These are phyloP conservation scores for Colletotrichum graminicola DNA, from an alignment of 2,329 filamentous ascomycete species.

Conservation along the genomic window DNA sequence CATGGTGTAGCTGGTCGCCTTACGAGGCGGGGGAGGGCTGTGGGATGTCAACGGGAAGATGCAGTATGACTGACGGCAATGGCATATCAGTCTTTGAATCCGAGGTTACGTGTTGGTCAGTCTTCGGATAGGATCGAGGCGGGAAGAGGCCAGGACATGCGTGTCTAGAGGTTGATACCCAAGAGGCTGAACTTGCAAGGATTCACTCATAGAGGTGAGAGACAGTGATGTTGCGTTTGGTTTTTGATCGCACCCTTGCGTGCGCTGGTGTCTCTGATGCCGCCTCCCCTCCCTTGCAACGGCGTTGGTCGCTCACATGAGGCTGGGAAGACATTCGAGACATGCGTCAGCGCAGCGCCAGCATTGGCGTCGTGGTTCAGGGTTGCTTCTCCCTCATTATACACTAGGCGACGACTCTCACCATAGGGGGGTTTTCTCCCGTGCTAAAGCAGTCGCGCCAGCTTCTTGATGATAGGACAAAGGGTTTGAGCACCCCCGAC, in stretches of 20 bases:
- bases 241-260: slow-evolving; percentile 8
- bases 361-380: not conserved
- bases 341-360: not conserved
- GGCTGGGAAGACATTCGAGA: slow-evolving; percentile 12
- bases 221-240: not conserved
- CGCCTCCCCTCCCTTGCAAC: slow-evolving; percentile 23
- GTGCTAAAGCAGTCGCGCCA: no score
- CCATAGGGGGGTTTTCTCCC: no score
- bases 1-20: slow-evolving; percentile 13
- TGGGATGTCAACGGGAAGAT: not conserved
- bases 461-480: no score
- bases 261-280: not conserved
- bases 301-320: not conserved
- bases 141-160: not conserved
- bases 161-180: not conserved
- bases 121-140: not conserved
- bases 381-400: not conserved
- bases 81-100: not conserved
- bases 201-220: not conserved
- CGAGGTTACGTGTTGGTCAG: not conserved
- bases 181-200: not conserved
- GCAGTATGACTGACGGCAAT: not conserved
- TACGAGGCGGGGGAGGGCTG: slow-evolving; percentile 19
- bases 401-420: no score
- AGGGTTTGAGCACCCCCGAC: no score